These are phyloP conservation scores for Prunus mira DNA, from an alignment of 306 rosid genomes.

Conservation along the genomic window DNA sequence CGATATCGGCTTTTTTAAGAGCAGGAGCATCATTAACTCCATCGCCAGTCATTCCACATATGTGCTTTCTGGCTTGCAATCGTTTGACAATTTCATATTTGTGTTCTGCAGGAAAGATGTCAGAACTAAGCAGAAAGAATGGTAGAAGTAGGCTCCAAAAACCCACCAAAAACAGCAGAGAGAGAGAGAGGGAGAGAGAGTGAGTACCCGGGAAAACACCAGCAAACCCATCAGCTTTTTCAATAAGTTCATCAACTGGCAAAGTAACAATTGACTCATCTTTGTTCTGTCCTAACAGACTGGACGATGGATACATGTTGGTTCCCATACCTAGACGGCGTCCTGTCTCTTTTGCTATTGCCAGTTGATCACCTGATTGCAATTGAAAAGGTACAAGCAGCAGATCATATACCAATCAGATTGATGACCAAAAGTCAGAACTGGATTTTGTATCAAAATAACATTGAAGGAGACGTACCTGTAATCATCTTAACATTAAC, in stretches of 20 bases:
- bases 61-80: conserved; percentile 74
- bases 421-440: not conserved
- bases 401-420: conserved; percentile 2
- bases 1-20: conserved; percentile 84
- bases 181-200: not conserved
- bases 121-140: conserved; percentile 4
- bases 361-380: conserved; percentile 73
- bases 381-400: not conserved
- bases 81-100: conserved; percentile 78
- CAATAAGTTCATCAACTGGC: conserved; percentile 84
- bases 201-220: conserved; percentile 78
- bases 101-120: conserved; percentile 53
- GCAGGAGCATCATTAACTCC: conserved; percentile 93
- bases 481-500: conserved; percentile 88
- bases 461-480: conserved; percentile 41
- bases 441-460: not conserved
- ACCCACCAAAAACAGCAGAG: not conserved
- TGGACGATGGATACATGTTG: conserved; percentile 83
- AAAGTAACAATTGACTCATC: conserved; percentile 52
- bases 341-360: conserved; percentile 87
- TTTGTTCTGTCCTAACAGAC: conserved; percentile 66
- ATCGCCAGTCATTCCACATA: conserved; percentile 91
- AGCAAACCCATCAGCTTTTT: conserved; percentile 87
- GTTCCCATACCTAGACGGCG: conserved; percentile 90
- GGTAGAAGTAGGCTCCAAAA: not conserved